These are phyloP conservation scores for Aspergillus ruber DNA, from an alignment of 2,329 filamentous ascomycete species.

Conservation along the genomic window DNA sequence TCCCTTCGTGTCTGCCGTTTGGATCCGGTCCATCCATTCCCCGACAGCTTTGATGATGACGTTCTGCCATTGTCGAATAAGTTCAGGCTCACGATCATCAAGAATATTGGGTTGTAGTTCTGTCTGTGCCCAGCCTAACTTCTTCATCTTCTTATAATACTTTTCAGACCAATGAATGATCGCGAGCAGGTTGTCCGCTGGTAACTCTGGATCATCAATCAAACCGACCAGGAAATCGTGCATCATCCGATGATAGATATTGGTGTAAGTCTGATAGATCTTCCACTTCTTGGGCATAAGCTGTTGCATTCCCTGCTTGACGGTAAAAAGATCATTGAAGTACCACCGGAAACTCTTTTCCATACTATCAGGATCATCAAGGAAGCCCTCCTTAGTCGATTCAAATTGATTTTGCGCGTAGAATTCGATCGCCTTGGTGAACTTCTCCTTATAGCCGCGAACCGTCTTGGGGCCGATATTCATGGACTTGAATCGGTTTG, in stretches of 20 bases:
- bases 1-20: constrained; percentile 69
- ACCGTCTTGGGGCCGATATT: constrained; percentile 87
- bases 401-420: constrained; percentile 70
- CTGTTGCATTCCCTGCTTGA: constrained; percentile 83
- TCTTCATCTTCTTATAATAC: constrained; percentile 93
- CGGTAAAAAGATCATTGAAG: constrained; percentile 94
- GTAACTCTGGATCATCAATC: constrained; percentile 78
- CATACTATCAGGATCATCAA: constrained; percentile 73
- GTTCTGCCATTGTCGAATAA: constrained; percentile 88
- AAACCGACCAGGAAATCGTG: constrained; percentile 82
- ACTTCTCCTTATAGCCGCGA: constrained; percentile 95
- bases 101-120: constrained; percentile 81
- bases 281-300: constrained; percentile 96
- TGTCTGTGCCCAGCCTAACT: constrained; percentile 70
- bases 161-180: constrained; percentile 94
- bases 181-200: constrained; percentile 77
- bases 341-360: constrained; percentile 92
- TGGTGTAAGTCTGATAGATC: constrained; percentile 81
- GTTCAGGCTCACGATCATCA: constrained; percentile 80
- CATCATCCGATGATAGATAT: constrained; percentile 91
- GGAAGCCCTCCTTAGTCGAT: constrained; percentile 64
- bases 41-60: constrained; percentile 94
- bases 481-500: constrained; percentile 88
- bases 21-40: constrained; percentile 96
- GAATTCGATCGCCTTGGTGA: constrained; percentile 70